These are phyloP conservation scores for Verticillium dahliae DNA, from an alignment of 2,329 filamentous ascomycete genomes.

Conservation along the genomic window DNA sequence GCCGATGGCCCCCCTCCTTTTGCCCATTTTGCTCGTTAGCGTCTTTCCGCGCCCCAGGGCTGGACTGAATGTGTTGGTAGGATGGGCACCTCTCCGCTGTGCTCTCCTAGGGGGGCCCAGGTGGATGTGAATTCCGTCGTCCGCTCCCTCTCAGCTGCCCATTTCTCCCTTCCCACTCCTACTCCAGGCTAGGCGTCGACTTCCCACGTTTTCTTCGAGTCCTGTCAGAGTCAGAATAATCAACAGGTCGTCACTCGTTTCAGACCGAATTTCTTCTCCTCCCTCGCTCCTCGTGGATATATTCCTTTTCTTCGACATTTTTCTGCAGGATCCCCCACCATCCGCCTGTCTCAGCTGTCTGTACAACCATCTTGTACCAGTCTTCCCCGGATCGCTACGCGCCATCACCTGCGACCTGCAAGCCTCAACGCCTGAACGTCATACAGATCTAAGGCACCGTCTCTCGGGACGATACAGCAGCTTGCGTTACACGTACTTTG, in stretches of 20 bases:
- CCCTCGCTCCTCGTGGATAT: background rate
- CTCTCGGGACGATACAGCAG: background rate
- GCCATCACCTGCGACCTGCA: background rate
- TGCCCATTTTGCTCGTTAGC: background rate
- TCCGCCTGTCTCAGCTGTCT: background rate
- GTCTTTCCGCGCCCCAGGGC: background rate
- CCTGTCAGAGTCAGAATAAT: background rate
- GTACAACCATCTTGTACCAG: background rate
- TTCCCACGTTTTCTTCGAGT: background rate
- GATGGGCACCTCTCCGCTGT: too few species aligned
- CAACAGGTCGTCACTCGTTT: constrained; percentile 1
- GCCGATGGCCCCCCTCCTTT: background rate
- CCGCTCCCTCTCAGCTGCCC: background rate
- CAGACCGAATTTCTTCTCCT: background rate
- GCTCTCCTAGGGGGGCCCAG: background rate
- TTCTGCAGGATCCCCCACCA: background rate
- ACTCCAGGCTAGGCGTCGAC: background rate
- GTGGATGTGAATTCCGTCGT: background rate
- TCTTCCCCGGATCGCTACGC: background rate
- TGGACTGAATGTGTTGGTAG: background rate
- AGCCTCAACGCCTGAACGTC: background rate
- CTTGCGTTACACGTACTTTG: background rate
- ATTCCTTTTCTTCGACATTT: background rate
- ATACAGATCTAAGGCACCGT: background rate
- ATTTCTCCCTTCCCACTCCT: background rate